phyloP scores from a whole-genome alignment of 352 stramenopile genomes.

The Poterioochromonas sp. region DNA sequence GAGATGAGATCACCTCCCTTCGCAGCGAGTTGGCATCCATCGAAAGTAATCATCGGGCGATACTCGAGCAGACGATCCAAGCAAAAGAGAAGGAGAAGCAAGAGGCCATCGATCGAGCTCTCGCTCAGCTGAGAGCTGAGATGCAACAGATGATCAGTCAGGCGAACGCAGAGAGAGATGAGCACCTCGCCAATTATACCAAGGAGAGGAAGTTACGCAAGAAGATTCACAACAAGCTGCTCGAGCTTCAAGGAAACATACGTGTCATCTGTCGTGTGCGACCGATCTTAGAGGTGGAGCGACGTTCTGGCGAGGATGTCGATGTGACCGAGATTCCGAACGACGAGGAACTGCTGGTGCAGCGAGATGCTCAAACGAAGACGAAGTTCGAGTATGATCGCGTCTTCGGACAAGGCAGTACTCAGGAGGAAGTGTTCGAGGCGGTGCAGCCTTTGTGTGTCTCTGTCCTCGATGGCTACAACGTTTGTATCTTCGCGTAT shows the following conservation, averaged over 20 bases:
- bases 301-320: constrained; percentile 22
- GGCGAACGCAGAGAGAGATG: constrained; percentile 18
- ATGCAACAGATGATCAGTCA: not conserved
- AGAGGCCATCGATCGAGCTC: not conserved
- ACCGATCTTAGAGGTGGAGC: constrained; percentile 74
- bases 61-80: not conserved
- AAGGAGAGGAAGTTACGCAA: constrained; percentile 33
- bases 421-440: constrained; percentile 84
- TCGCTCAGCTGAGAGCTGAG: not conserved
- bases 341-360: constrained; percentile 40
- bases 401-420: constrained; percentile 72
- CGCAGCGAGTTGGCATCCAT: no score
- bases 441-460: constrained; percentile 80
- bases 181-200: constrained; percentile 21
- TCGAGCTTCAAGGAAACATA: constrained; percentile 89
- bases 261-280: constrained; percentile 80
- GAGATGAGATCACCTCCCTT: no score
- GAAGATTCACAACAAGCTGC: constrained; percentile 81
- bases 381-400: constrained; percentile 83
- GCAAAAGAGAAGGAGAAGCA: not conserved
- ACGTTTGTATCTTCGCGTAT: constrained; percentile 79
- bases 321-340: constrained; percentile 38
- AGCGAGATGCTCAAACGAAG: constrained; percentile 47
- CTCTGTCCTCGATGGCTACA: constrained; percentile 78
- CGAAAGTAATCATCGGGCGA: not conserved